These are phyloP conservation scores for Aspergillus kassunensis DNA, from an alignment of 495 filamentous ascomycete genomes.

Conservation along the genomic window DNA sequence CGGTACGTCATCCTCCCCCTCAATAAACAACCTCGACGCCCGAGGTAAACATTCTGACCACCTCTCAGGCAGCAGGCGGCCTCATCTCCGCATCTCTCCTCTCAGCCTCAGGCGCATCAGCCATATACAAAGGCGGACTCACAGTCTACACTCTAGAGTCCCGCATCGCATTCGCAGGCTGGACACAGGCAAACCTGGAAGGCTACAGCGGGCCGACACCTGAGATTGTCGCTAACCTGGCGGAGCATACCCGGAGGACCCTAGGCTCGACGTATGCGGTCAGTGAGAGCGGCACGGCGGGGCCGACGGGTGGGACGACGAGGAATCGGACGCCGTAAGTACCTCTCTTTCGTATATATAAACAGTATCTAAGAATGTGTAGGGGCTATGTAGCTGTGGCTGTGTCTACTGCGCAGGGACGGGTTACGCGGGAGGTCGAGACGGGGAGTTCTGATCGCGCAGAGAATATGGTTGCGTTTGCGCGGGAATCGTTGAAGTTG, in stretches of 20 bases:
- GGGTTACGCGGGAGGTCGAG: slow-evolving; percentile 48
- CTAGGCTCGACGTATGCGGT: slow-evolving; percentile 53
- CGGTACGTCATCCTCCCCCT: slow-evolving; percentile 34
- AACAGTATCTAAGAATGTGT: no score
- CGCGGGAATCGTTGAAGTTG: slow-evolving; percentile 50
- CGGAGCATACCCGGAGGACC: slow-evolving; percentile 48
- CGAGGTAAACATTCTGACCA: neutral
- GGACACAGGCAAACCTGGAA: slow-evolving; percentile 49
- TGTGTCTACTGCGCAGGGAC: slow-evolving; percentile 46
- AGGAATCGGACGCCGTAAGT: slow-evolving; percentile 55
- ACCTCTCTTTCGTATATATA: neutral
- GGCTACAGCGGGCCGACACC: slow-evolving; percentile 54
- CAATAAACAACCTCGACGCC: neutral
- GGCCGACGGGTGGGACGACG: slow-evolving; percentile 55
- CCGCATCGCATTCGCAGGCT: slow-evolving; percentile 55
- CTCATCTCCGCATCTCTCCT: slow-evolving; percentile 55
- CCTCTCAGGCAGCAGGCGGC: slow-evolving; percentile 53
- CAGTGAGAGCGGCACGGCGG: slow-evolving; percentile 58
- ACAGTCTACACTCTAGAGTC: slow-evolving; percentile 62
- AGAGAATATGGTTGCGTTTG: slow-evolving; percentile 60
- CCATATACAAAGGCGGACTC: slow-evolving; percentile 55
- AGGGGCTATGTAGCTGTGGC: slow-evolving; percentile 60
- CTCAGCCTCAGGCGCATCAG: slow-evolving; percentile 50
- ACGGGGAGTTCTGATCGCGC: slow-evolving; percentile 51
- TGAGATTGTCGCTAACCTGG: slow-evolving; percentile 52